These are phyloP conservation scores for Begonia fuchsioides DNA, from an alignment of 306 rosid species.

Conservation along the genomic window DNA sequence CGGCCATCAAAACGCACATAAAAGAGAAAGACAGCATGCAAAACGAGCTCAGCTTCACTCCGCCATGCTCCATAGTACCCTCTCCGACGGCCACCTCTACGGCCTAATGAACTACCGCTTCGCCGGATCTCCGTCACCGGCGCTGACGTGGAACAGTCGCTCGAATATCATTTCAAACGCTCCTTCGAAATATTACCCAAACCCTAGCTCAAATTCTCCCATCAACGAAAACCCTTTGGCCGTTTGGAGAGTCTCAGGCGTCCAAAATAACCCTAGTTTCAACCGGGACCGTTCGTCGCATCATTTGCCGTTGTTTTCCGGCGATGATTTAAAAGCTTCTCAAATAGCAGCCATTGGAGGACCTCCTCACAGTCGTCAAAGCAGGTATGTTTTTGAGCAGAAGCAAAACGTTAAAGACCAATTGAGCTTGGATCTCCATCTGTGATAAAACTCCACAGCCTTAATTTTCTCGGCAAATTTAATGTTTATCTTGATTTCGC, in stretches of 20 bases:
- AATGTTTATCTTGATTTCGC: too few species aligned
- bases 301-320: slow-evolving; percentile 38
- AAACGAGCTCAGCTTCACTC: slow-evolving; percentile 84
- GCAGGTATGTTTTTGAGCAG: slow-evolving; percentile 33
- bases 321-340: slow-evolving; percentile 30
- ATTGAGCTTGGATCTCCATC: slow-evolving; percentile 90
- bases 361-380: slow-evolving; percentile 20
- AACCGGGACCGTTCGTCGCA: slow-evolving; percentile 33
- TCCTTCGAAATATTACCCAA: slow-evolving; percentile 29
- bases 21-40: slow-evolving; percentile 85
- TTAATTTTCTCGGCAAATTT: slow-evolving; percentile 2
- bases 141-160: slow-evolving; percentile 25
- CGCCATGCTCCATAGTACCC: slow-evolving; percentile 39
- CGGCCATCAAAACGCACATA: slow-evolving; percentile 93
- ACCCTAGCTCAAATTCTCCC: slow-evolving; percentile 26
- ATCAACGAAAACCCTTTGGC: slow-evolving; percentile 66
- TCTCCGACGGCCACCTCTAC: slow-evolving; percentile 49
- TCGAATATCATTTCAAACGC: neutral
- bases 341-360: slow-evolving; percentile 16
- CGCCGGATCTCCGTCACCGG: slow-evolving; percentile 15
- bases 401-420: slow-evolving; percentile 42
- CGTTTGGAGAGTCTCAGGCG: slow-evolving; percentile 53
- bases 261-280: slow-evolving; percentile 34
- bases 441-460: slow-evolving; percentile 22
- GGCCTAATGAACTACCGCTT: slow-evolving; percentile 50